These are phyloP conservation scores for Cyberlindnera samutprakarnensis DNA, from an alignment of 805 yeast species.

Conservation along the genomic window DNA sequence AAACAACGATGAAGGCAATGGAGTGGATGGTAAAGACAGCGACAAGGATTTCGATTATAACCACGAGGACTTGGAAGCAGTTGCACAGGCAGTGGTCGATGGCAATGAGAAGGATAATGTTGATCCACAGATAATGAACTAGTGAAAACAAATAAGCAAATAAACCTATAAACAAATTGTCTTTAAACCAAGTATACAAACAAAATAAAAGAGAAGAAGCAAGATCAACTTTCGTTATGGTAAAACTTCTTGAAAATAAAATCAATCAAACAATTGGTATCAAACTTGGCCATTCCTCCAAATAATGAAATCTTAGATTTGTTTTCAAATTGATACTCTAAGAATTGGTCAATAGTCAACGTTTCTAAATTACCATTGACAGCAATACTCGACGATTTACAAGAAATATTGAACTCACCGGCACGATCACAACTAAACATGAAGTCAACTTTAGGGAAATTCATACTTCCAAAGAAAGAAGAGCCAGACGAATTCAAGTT, in stretches of 20 bases:
- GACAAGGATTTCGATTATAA: constrained; percentile 10
- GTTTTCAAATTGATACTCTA: constrained; percentile 69
- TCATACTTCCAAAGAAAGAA: constrained; percentile 33
- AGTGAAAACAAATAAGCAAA: neutral
- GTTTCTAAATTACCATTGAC: constrained; percentile 46
- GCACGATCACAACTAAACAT: constrained; percentile 69
- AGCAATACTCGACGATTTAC: constrained; percentile 63
- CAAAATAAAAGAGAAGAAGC: neutral
- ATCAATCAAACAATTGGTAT: constrained; percentile 58
- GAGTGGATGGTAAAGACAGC: constrained; percentile 6
- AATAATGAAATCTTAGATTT: constrained; percentile 47
- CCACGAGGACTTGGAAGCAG: constrained; percentile 20
- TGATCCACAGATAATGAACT: constrained; percentile 13
- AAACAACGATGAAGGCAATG: constrained; percentile 1
- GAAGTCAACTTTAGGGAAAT: constrained; percentile 61
- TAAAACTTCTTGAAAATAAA: constrained; percentile 74
- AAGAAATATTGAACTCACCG: constrained; percentile 69
- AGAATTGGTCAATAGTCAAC: constrained; percentile 62
- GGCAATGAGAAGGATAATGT: constrained; percentile 6
- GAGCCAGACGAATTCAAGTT: constrained; percentile 30
- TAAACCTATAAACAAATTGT: neutral
- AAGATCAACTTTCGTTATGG: constrained; percentile 20
- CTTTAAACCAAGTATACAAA: neutral
- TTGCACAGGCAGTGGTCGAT: constrained; percentile 21
- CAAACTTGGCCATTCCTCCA: constrained; percentile 60